Conservation (phyloP, 116 monocot genomes). For the Cymodocea nodosa region DNA sequence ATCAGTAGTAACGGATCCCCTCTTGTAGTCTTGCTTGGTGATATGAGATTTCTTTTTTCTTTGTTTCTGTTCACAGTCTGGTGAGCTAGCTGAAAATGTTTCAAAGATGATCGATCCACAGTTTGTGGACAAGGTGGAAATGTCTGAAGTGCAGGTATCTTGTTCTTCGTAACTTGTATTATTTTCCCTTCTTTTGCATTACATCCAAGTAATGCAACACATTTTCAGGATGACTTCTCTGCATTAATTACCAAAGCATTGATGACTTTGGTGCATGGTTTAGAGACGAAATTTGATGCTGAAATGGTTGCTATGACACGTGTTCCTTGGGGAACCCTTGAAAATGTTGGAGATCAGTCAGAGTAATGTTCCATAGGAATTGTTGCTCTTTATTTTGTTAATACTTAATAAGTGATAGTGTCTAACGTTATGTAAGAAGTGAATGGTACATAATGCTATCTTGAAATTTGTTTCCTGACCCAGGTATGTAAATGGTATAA, state of each 20-base stretch:
- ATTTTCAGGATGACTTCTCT: slow-evolving; percentile 85
- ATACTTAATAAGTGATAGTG: too few species aligned
- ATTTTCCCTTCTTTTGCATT: slow-evolving; percentile 1
- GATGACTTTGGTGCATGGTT: slow-evolving; percentile 81
- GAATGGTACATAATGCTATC: background rate
- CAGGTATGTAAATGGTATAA: slow-evolving; percentile 98
- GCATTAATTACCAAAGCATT: slow-evolving; percentile 87
- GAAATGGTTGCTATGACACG: slow-evolving; percentile 99
- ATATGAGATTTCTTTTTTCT: background rate
- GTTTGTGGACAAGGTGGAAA: slow-evolving; percentile 77
- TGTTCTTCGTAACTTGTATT: background rate
- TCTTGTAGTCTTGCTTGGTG: background rate
- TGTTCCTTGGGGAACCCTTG: slow-evolving; percentile 88
- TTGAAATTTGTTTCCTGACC: slow-evolving; percentile 4
- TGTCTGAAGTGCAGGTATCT: slow-evolving; percentile 93
- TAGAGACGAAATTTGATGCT: slow-evolving; percentile 96
- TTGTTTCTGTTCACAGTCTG: slow-evolving; percentile 45
- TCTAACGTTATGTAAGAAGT: background rate
- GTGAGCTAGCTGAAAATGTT: slow-evolving; percentile 96
- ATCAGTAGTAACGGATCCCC: too few species aligned
- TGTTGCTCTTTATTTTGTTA: background rate
- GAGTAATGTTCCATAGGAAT: slow-evolving; percentile 37
- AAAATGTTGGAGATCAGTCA: slow-evolving; percentile 98
- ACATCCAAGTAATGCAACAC: background rate
- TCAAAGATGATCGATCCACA: slow-evolving; percentile 86